Evolutionary conservation across 805 yeast genomes (phyloP), one percentile per base, ranked within the genome.

Genomic region (Phaffomyces antillensis): DNA sequence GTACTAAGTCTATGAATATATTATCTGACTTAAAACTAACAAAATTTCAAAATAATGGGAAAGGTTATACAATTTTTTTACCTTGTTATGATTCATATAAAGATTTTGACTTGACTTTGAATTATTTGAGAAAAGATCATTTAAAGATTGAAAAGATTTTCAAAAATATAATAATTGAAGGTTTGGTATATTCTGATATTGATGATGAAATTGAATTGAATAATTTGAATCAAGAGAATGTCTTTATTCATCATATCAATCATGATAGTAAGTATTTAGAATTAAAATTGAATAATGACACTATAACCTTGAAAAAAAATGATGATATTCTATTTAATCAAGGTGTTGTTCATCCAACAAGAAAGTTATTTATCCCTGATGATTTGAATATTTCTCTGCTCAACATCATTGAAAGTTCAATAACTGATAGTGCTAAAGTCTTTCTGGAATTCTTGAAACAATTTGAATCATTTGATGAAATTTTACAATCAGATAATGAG

Each of bases 61-160:
- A 66, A 18, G 95, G 95, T 0, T 87, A 88, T 65, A 78, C 96
- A 0, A 64, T 83, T 0, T 76, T 90, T 43, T 65, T 90, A 26
- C 98, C 98, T 0, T 81, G 89, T 46, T 79, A 84, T 28, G 67
- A 71, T 36, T 75, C 90, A 0, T 89, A 96, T 96, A 71, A 73
- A 20, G 60, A 65, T 4, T 68, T 80, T 18, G 85, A 79, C 4
- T 65, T 90, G 26, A 72, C 80, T 5, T 65, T 77, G 40, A 76
- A 76, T 37, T 83, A 81, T 58, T 61, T 90, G 20, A 70, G 77
- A 46, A 44, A 61, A 3, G 76, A 87, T 51, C 66, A 66, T 1
- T 64, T 76, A 2, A 70, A 77, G 0, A 64, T 87, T 50, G 64
- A 72, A n/a, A 45, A 57, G 2, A 60, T 86, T 1, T 63, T 89